Percentiles rank a stretch among this genome's conserved stretches.
Conservation (phyloP, 2,329 filamentous ascomycete species). For the Gaeumannomyces tritici region DNA sequence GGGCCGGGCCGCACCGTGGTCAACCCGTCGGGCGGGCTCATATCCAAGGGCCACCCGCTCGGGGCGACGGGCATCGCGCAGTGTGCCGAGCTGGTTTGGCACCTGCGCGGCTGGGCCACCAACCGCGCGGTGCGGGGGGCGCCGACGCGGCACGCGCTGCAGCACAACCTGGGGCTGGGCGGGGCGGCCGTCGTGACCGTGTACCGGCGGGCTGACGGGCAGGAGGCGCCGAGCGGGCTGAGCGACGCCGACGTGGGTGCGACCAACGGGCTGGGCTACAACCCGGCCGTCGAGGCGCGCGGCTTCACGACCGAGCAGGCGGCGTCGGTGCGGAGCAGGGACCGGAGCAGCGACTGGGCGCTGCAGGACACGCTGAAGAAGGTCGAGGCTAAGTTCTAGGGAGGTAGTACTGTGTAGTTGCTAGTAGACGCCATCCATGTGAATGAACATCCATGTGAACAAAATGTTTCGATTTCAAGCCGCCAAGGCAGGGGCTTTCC, state of each 20-base stretch:
- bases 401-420: too few species aligned
- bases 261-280: slow-evolving; percentile 70
- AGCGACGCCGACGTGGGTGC: slow-evolving; percentile 47
- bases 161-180: slow-evolving; percentile 89
- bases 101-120: slow-evolving; percentile 90
- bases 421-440: too few species aligned
- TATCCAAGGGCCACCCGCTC: slow-evolving; percentile 91
- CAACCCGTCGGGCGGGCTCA: slow-evolving; percentile 89
- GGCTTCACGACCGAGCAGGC: slow-evolving; percentile 78
- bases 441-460: too few species aligned
- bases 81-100: slow-evolving; percentile 92
- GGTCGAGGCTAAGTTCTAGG: slow-evolving; percentile 44
- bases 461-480: background rate
- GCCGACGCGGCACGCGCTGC: slow-evolving; percentile 60
- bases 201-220: slow-evolving; percentile 75
- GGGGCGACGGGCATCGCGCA: slow-evolving; percentile 93
- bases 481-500: background rate
- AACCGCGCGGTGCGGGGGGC: slow-evolving; percentile 59
- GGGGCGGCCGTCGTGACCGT: slow-evolving; percentile 87
- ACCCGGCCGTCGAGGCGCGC: slow-evolving; percentile 81
- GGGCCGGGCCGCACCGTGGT: slow-evolving; percentile 52
- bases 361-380: slow-evolving; percentile 65
- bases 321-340: slow-evolving; percentile 59
- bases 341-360: slow-evolving; percentile 59
- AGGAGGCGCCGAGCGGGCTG: slow-evolving; percentile 44